Evolutionary conservation across 2,329 filamentous ascomycete genomes (phyloP).

Genomic region (Xylariaceae sp.): DNA sequence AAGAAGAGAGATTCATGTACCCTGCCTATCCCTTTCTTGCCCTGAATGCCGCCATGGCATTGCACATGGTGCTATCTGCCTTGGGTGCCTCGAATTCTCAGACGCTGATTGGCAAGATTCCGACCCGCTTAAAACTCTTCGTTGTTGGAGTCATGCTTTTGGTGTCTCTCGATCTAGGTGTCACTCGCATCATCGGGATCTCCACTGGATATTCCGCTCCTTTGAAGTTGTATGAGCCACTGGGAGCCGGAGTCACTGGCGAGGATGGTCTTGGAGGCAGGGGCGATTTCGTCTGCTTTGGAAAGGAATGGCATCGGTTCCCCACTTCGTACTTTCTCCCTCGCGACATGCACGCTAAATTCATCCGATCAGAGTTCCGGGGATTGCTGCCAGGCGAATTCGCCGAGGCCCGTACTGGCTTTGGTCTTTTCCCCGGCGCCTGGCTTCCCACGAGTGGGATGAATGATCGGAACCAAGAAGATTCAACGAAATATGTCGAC

Average conservation of each 20-base stretch:
- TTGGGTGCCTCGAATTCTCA: conserved; percentile 68
- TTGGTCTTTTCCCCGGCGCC: conserved; percentile 76
- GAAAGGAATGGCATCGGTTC: conserved; percentile 98
- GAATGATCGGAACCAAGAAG: conserved; percentile 89
- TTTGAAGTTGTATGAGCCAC: conserved; percentile 62
- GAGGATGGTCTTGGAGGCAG: conserved; percentile 47
- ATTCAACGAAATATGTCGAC: conserved; percentile 80
- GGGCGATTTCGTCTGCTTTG: conserved; percentile 77
- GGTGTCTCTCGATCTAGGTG: conserved; percentile 59
- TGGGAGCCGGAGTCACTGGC: conserved; percentile 52
- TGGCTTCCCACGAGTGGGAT: conserved; percentile 79
- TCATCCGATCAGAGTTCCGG: conserved; percentile 83
- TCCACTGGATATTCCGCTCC: conserved; percentile 83
- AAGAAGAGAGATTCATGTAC: conserved; percentile 99
- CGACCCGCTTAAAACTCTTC: conserved; percentile 68
- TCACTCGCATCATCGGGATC: conserved; percentile 71
- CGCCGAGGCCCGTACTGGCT: conserved; percentile 64
- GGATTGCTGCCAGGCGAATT: conserved; percentile 91
- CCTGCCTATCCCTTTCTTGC: conserved; percentile 88
- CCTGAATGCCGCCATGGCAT: conserved; percentile 78
- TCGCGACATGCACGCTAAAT: conserved; percentile 77
- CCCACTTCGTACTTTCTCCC: conserved; percentile 91
- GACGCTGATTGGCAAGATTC: conserved; percentile 66
- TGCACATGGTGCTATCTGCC: conserved; percentile 75
- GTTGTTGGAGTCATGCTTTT: conserved; percentile 59